These are phyloP conservation scores for Kewa caespitosa DNA, from an alignment of 179 eudicot species.

Conservation along the genomic window DNA sequence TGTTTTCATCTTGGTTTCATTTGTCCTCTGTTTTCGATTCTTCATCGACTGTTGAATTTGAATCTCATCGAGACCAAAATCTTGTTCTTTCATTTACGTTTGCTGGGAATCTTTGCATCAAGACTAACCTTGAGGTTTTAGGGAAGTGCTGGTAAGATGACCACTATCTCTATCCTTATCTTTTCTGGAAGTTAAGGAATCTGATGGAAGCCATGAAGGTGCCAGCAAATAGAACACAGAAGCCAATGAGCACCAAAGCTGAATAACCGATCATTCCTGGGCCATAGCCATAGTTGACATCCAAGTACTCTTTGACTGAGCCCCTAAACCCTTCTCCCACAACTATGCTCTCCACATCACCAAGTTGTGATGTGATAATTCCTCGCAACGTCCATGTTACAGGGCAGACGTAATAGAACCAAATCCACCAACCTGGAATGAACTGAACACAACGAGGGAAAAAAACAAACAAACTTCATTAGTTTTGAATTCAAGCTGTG, in stretches of 20 bases:
- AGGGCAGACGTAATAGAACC: conserved; percentile 87
- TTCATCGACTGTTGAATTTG: not conserved
- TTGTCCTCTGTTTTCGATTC: not conserved
- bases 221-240: conserved; percentile 52
- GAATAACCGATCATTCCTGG: conserved; percentile 55
- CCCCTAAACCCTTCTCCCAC: conserved; percentile 56
- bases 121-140: not conserved
- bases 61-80: not conserved
- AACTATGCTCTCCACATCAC: conserved; percentile 61
- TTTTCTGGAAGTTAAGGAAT: conserved; percentile 72
- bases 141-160: not conserved
- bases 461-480: not conserved
- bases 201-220: conserved; percentile 62
- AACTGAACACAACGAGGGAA: conserved; percentile 37
- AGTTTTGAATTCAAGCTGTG: conserved; percentile 1
- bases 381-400: conserved; percentile 84
- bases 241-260: conserved; percentile 46
- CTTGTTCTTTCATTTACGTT: not conserved
- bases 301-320: conserved; percentile 61
- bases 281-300: conserved; percentile 46
- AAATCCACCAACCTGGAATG: conserved; percentile 92
- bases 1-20: not conserved
- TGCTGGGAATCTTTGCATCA: not conserved
- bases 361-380: conserved; percentile 70
- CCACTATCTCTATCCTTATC: conserved; percentile 38